Evolutionary conservation across 2,329 filamentous ascomycete species (phyloP).

Genomic region (Aspergillus sp.): DNA sequence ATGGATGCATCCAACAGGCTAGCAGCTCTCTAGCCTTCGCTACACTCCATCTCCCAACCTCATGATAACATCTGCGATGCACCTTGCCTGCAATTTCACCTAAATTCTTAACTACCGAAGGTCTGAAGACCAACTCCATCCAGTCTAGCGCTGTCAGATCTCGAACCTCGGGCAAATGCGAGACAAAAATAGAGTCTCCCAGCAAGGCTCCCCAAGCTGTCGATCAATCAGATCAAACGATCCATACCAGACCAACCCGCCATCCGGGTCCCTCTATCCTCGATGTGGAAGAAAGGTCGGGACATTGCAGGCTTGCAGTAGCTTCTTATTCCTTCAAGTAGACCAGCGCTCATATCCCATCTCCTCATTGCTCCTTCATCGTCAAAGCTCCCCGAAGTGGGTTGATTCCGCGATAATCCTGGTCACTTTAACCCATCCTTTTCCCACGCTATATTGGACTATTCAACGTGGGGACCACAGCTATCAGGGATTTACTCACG

Average conservation of each 20-base stretch:
- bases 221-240: constrained; percentile 1
- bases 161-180: neutral
- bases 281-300: no score
- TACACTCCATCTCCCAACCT: neutral
- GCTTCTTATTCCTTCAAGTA: neutral
- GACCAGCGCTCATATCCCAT: neutral
- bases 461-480: no score
- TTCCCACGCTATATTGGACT: neutral
- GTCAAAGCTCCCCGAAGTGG: constrained; percentile 6
- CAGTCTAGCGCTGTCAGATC: neutral
- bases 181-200: constrained; percentile 2
- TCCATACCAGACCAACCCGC: neutral
- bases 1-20: neutral
- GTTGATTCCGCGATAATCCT: constrained; percentile 9
- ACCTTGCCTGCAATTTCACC: neutral
- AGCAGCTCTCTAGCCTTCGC: neutral
- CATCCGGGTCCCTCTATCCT: neutral
- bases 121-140: neutral
- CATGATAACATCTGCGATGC: neutral
- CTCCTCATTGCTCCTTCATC: neutral
- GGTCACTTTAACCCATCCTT: neutral
- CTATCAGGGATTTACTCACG: no score
- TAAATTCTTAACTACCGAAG: neutral
- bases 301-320: neutral
- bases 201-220: neutral